A percentile compares a stretch with the other conserved stretches of the same genome.
Evolutionary conservation across 2,329 filamentous ascomycete genomes (phyloP).

Genomic region (Ceratocystis colombiana): DNA sequence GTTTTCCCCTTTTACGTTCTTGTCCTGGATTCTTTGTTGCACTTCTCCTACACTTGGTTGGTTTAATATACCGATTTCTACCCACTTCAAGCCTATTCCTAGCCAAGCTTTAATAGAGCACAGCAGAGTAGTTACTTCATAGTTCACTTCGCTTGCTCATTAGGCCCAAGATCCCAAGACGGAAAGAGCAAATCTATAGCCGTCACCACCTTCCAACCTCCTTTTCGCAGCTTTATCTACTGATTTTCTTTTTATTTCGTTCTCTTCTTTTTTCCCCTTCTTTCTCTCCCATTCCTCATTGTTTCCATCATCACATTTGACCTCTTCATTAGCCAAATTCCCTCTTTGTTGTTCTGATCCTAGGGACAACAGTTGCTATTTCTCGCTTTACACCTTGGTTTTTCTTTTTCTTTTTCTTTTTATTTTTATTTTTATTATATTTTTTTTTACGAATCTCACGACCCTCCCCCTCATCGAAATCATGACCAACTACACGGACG

Average conservation of each 20-base stretch:
- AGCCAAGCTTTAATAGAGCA: not conserved
- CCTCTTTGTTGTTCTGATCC: not conserved
- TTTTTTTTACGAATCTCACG: slow-evolving; percentile 6
- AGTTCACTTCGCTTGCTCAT: slow-evolving; percentile 10
- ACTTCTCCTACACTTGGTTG: too few species aligned
- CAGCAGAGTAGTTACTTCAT: not conserved
- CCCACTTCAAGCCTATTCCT: not conserved
- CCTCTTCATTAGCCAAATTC: slow-evolving; percentile 10
- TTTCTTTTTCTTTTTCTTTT: not conserved
- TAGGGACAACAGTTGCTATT: not conserved
- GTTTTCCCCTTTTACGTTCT: not conserved
- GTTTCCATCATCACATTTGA: not conserved
- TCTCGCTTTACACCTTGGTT: not conserved
- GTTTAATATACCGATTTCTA: too few species aligned
- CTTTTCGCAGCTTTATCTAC: slow-evolving; percentile 6
- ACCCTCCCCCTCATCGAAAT: slow-evolving; percentile 27
- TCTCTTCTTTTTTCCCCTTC: not conserved
- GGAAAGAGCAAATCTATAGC: slow-evolving; percentile 12
- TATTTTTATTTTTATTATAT: not conserved
- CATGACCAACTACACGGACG: slow-evolving; percentile 42
- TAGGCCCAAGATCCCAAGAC: slow-evolving; percentile 10
- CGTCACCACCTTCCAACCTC: slow-evolving; percentile 17
- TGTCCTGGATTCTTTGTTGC: not conserved
- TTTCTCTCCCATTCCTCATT: slow-evolving; percentile 7
- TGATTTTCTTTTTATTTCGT: not conserved